Percentiles rank a stretch among this genome's conserved stretches.
These are phyloP conservation scores for Microdochium bolleyi DNA, from an alignment of 2,329 filamentous ascomycete species.

Conservation along the genomic window DNA sequence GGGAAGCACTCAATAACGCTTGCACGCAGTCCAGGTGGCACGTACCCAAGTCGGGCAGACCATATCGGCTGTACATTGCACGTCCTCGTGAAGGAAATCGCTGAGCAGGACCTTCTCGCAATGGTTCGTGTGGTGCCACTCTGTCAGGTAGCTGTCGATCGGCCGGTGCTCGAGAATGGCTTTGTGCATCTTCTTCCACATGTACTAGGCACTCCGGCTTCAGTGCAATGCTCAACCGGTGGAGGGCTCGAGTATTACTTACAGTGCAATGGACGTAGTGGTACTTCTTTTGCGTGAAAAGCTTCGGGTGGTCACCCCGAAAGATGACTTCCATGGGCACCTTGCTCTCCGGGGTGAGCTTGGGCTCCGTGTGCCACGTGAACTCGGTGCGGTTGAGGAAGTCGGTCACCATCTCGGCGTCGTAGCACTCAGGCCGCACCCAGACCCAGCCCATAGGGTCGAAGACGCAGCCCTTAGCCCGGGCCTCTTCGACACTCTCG, in stretches of 20 bases:
- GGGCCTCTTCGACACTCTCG: slow-evolving; percentile 5
- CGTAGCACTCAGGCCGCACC: slow-evolving; percentile 9
- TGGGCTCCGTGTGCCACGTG: slow-evolving; percentile 2
- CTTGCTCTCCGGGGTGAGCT: slow-evolving; percentile 3
- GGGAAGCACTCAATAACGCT: background rate
- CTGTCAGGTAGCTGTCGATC: slow-evolving; percentile 7
- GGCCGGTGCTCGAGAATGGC: slow-evolving; percentile 6
- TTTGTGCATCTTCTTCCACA: slow-evolving; percentile 9
- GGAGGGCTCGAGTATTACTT: background rate
- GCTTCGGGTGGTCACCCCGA: slow-evolving; percentile 6
- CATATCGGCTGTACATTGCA: background rate
- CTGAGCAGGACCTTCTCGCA: background rate
- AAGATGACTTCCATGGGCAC: slow-evolving; percentile 5
- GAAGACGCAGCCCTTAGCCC: slow-evolving; percentile 8
- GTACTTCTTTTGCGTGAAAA: slow-evolving; percentile 5
- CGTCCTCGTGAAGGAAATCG: background rate
- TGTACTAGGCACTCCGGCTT: slow-evolving; percentile 6
- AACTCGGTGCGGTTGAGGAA: slow-evolving; percentile 8
- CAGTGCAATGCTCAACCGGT: background rate
- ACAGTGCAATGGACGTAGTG: background rate
- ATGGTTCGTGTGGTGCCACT: slow-evolving; percentile 5
- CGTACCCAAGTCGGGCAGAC: background rate
- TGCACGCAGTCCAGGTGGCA: background rate
- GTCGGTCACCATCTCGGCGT: slow-evolving; percentile 6
- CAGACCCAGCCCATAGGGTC: slow-evolving; percentile 9